These are phyloP conservation scores for Metschnikowia bowlesiae DNA, from an alignment of 805 yeast species.

Conservation along the genomic window DNA sequence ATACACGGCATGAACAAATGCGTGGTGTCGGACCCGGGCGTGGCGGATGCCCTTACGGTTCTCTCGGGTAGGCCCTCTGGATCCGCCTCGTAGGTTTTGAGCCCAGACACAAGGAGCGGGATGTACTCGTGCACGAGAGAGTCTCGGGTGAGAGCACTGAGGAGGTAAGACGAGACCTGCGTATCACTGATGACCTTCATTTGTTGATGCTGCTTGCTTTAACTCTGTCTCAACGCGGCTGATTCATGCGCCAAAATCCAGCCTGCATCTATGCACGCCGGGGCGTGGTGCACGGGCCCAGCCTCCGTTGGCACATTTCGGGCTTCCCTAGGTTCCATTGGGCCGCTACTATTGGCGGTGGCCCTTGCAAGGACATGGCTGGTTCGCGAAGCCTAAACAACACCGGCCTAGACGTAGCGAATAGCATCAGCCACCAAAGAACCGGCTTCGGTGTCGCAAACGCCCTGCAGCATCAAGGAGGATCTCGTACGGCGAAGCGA, in stretches of 20 bases:
- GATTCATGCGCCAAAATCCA: no score
- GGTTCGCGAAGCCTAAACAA: no score
- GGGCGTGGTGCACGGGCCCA: no score
- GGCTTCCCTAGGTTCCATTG: no score
- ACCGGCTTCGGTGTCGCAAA: background rate
- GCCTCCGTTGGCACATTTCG: no score
- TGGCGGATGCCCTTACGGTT: constrained; percentile 40
- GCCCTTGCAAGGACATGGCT: no score
- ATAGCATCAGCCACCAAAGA: background rate
- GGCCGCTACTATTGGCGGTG: no score
- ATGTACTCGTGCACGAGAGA: constrained; percentile 32
- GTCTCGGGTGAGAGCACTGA: constrained; percentile 20
- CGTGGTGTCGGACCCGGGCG: constrained; percentile 28
- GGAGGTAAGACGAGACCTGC: constrained; percentile 23
- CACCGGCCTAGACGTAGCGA: background rate
- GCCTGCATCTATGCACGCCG: no score
- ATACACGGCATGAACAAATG: constrained; percentile 68
- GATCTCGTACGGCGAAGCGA: constrained; percentile 5
- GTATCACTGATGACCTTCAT: constrained; percentile 33
- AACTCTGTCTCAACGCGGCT: no score
- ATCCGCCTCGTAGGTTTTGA: constrained; percentile 38
- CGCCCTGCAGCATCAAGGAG: constrained; percentile 5
- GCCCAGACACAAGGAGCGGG: constrained; percentile 30
- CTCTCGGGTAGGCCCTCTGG: constrained; percentile 51
- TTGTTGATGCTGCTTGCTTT: no score